Percentiles rank a stretch among this genome's conserved stretches.
phyloP scores from a whole-genome alignment of 345 rosid species.

The Syzygium jambos region DNA sequence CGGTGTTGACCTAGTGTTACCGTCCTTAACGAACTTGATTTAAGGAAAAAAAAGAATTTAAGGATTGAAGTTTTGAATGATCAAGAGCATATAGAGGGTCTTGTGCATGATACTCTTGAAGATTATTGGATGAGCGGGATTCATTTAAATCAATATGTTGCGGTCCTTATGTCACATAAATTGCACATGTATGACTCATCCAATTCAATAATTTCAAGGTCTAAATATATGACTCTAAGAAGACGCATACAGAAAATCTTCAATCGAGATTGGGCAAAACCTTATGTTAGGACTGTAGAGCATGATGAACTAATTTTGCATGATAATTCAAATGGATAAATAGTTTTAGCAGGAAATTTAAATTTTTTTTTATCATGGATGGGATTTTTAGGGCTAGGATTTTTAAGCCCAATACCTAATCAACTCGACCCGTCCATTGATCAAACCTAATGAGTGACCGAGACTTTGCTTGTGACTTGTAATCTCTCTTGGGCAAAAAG shows the following conservation, averaged over 20 bases:
- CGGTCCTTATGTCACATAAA: rapidly evolving
- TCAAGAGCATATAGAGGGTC: not conserved
- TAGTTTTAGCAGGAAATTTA: not conserved
- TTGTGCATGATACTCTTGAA: not conserved
- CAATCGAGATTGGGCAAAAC: not conserved
- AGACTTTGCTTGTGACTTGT: not conserved
- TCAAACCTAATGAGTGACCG: not conserved
- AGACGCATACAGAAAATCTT: not conserved
- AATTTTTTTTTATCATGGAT: no score
- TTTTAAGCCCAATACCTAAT: not conserved
- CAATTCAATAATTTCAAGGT: not conserved
- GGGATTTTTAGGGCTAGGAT: no score
- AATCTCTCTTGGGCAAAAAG: not conserved
- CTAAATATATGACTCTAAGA: not conserved
- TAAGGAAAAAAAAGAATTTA: not conserved
- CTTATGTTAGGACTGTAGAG: not conserved
- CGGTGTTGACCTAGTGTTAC: not conserved
- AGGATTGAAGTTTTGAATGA: not conserved
- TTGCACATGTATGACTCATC: rapidly evolving
- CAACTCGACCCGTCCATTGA: not conserved
- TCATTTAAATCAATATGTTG: not conserved
- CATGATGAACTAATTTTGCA: not conserved
- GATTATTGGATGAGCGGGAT: not conserved
- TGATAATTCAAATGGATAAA: not conserved
- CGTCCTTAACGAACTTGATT: not conserved